Evolutionary conservation across 192 early-diverging fungal genomes (phyloP).

Genomic region (Rhizophagus clarus): DNA sequence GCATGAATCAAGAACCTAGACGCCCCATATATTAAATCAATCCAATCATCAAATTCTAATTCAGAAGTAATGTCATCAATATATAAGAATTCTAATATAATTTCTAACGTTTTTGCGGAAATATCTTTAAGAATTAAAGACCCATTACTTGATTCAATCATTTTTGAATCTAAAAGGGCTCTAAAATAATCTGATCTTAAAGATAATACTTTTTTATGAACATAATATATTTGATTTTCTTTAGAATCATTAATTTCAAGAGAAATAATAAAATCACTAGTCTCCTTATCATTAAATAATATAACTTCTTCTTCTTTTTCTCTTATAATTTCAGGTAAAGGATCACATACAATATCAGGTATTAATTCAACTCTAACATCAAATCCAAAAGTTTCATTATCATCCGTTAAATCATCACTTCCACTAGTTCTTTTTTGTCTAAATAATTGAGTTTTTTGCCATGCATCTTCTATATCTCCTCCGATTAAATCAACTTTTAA

Average conservation of each 20-base stretch:
- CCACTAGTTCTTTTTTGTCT: neutral
- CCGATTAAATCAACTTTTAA: neutral
- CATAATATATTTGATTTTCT: neutral
- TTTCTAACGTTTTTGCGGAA: neutral
- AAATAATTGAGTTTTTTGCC: constrained; percentile 6
- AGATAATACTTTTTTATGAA: neutral
- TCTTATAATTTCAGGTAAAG: neutral
- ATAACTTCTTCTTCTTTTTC: neutral
- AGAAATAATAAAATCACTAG: constrained; percentile 14
- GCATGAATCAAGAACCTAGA: neutral
- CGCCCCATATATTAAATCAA: neutral
- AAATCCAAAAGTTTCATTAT: constrained; percentile 3
- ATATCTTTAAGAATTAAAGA: neutral
- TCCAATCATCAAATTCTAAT: neutral
- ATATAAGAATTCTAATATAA: neutral
- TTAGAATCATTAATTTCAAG: neutral
- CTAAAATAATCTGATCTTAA: neutral
- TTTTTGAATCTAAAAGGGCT: constrained; percentile 13
- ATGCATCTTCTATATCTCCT: neutral
- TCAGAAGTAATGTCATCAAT: neutral
- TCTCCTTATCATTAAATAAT: neutral
- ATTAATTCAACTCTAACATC: constrained; percentile 1
- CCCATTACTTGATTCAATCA: neutral
- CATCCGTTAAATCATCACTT: neutral
- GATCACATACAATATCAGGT: neutral